Evolutionary conservation across 306 rosid species (phyloP), one percentile per base, ranked within the genome.

Genomic region (Inga oerstediana): DNA sequence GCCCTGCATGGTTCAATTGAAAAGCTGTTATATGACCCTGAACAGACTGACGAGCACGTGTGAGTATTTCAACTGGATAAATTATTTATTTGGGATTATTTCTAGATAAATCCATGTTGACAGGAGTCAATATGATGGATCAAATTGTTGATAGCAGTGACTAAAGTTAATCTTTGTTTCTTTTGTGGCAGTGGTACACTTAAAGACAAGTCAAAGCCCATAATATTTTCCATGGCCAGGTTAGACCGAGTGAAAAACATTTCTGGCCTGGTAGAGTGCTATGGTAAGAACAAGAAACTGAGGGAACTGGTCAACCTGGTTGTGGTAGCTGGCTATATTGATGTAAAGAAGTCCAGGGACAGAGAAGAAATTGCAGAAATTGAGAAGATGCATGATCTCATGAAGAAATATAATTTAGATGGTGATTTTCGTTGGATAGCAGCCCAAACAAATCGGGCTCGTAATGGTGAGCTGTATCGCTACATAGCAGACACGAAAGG

Each of bases 401-500:
- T 93, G 32, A 87, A 87, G 86, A 62, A 75, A 27, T 90, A 94
- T 80, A 81, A 84, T 14, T 83, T 96, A 59, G 79, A 85, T 64
- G 97, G 97, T 32, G 97, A 94, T 51, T 84, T 91, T 69, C 94
- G 98, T 49, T 96, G 99, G 99, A 87, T 96, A 84, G 76, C 92
- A 22, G 86, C 97, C 66, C 99, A 96, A 89, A 90, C 91, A 78
- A 94, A 96, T 65, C 87, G 97, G 75, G 99, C 97, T 24, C 93
- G 98, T 52, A 96, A 94, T 2, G 99, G 99, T 43, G 99, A 96
- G 89, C 87, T 96, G 67, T 94, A 91, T 87, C 99, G 97, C 68
- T 96, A 90, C 82, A 86, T 94, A 79, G 98, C 99, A 15, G 99
- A 94, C 77, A 91, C 94, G 14, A 86, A 79, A 72, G 99, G 99